Evolutionary conservation across 352 stramenopile genomes (phyloP).

Genomic region (Elongisporangium senticosum): DNA sequence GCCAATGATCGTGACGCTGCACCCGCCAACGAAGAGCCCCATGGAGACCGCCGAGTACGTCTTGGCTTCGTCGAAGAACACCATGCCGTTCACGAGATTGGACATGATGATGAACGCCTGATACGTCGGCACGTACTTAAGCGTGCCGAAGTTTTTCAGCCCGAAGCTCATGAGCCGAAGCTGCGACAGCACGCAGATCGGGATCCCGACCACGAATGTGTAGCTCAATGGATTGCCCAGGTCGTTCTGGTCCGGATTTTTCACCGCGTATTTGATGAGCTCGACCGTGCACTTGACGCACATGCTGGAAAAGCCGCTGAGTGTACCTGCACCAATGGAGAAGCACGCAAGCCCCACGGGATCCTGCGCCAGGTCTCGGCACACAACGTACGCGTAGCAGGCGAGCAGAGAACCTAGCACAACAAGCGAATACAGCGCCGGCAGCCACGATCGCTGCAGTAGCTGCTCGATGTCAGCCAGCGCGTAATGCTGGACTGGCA

Average conservation of each 20-base stretch:
- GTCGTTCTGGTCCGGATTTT: slow-evolving; percentile 14
- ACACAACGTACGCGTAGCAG: slow-evolving; percentile 12
- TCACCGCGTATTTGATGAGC: slow-evolving; percentile 17
- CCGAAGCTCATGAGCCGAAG: slow-evolving; percentile 30
- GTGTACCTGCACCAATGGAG: slow-evolving; percentile 21
- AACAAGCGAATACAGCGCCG: slow-evolving; percentile 13
- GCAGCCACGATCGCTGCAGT: slow-evolving; percentile 18
- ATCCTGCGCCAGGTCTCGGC: slow-evolving; percentile 7
- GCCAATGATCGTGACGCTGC: slow-evolving; percentile 19
- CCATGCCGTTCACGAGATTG: slow-evolving; percentile 34
- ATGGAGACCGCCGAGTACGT: slow-evolving; percentile 17
- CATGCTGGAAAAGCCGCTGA: slow-evolving; percentile 32
- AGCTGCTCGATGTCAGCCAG: slow-evolving; percentile 18
- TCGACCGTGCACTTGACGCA: slow-evolving; percentile 33
- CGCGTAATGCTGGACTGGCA: slow-evolving; percentile 13
- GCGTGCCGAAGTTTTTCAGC: slow-evolving; percentile 27
- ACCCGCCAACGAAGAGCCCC: slow-evolving; percentile 19
- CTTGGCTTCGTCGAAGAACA: slow-evolving; percentile 30
- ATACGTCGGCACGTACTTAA: slow-evolving; percentile 43
- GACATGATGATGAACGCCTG: slow-evolving; percentile 43
- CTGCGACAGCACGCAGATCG: slow-evolving; percentile 22
- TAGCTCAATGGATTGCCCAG: slow-evolving; percentile 17
- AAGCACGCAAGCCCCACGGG: slow-evolving; percentile 20
- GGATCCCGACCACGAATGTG: slow-evolving; percentile 18
- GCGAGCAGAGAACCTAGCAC: slow-evolving; percentile 9